These are phyloP conservation scores for Rubus idaeus DNA, from an alignment of 306 rosid species.

Conservation along the genomic window DNA sequence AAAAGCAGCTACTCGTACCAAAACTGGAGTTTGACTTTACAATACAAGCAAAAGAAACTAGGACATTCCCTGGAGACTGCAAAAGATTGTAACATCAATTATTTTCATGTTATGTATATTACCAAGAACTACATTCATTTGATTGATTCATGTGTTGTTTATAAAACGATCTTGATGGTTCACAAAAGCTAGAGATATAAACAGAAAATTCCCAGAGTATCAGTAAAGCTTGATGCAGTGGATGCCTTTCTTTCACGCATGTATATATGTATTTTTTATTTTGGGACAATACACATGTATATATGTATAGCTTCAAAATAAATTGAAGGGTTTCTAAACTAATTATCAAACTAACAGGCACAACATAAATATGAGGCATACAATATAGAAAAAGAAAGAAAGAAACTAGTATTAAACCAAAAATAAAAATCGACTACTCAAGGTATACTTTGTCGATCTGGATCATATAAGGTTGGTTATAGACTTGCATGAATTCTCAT, in stretches of 20 bases:
- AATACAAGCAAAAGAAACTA: neutral
- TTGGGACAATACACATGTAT: too few relatives aligned
- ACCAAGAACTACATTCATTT: neutral
- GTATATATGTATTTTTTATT: too few relatives aligned
- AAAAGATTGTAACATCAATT: neutral
- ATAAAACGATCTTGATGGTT: neutral
- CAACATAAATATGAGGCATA: too few relatives aligned
- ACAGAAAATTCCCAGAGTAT: neutral
- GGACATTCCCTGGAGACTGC: neutral
- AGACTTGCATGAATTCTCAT: too few relatives aligned
- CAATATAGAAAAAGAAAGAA: too few relatives aligned
- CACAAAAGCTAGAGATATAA: neutral
- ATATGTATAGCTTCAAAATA: neutral
- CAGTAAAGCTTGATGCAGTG: neutral
- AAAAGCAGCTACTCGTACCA: neutral
- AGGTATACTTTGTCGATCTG: too few relatives aligned
- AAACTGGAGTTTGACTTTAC: neutral
- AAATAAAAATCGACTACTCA: too few relatives aligned
- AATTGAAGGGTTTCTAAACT: neutral
- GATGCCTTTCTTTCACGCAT: neutral
- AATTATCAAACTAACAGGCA: too few relatives aligned
- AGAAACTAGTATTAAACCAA: too few relatives aligned
- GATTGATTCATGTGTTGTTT: neutral
- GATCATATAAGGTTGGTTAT: too few relatives aligned
- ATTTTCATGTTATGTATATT: neutral